A percentile compares a stretch with the other conserved stretches of the same genome.
Conservation (phyloP, 371 early-diverging fungal species). For the Mucor velutinosus region DNA sequence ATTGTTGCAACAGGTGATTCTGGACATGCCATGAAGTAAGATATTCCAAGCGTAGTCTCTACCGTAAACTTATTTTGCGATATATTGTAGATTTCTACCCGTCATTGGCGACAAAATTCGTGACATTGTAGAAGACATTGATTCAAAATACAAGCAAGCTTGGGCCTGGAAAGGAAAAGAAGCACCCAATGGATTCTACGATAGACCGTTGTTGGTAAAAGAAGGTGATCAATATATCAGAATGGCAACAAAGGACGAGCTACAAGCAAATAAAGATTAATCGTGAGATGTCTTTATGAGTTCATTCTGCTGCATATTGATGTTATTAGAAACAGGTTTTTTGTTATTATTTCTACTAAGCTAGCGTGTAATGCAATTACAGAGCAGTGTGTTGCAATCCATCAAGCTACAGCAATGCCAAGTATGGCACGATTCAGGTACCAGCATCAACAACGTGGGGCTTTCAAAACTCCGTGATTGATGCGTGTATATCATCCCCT, state of each 20-base stretch:
- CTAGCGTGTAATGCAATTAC: background rate
- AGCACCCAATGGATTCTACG: conserved; percentile 9
- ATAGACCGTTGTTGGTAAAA: conserved; percentile 17
- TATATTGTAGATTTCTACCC: conserved; percentile 23
- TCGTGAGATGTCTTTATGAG: background rate
- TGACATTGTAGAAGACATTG: conserved; percentile 25
- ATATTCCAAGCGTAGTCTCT: background rate
- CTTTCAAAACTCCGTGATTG: background rate
- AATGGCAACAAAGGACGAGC: conserved; percentile 17
- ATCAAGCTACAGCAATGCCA: background rate
- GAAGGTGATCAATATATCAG: conserved; percentile 7
- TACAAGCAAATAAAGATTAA: conserved; percentile 4
- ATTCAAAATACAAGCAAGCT: conserved; percentile 15
- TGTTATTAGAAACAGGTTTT: background rate
- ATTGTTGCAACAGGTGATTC: conserved; percentile 49
- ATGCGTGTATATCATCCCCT: background rate
- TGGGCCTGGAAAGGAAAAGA: conserved; percentile 25
- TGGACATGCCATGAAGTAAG: conserved; percentile 54
- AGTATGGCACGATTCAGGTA: background rate
- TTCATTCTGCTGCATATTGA: background rate
- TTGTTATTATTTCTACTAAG: background rate
- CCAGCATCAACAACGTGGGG: background rate
- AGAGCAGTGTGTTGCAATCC: background rate
- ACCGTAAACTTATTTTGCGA: background rate
- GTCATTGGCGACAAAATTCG: conserved; percentile 28